A percentile compares a stretch with the other conserved stretches of the same genome.
Conservation (phyloP, 805 yeast genomes). For the Spathaspora boniae region DNA sequence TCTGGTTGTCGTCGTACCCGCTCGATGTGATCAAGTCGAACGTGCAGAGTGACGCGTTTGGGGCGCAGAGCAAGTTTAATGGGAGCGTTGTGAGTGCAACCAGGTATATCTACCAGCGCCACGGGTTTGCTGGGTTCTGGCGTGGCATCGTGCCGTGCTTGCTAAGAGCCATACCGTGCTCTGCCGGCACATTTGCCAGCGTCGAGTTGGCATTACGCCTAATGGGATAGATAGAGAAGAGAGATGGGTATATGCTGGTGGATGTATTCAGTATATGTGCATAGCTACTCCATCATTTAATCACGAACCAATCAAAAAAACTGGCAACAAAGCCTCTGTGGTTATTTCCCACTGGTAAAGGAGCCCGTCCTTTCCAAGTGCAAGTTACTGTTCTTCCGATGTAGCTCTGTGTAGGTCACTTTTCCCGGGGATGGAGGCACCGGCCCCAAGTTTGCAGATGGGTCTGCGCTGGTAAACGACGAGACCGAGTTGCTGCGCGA, state of each 20-base stretch:
- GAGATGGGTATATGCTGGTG: too few species aligned
- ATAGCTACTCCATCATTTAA: neutral
- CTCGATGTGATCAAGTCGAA: slow-evolving; percentile 50
- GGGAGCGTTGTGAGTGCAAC: slow-evolving; percentile 37
- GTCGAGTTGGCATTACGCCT: slow-evolving; percentile 65
- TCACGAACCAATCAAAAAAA: neutral
- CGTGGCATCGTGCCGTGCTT: slow-evolving; percentile 59
- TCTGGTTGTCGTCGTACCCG: slow-evolving; percentile 58
- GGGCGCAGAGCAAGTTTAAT: slow-evolving; percentile 37
- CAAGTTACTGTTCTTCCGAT: slow-evolving; percentile 17
- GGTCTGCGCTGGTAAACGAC: slow-evolving; percentile 4
- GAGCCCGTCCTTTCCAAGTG: slow-evolving; percentile 11
- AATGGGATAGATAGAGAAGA: slow-evolving; percentile 40
- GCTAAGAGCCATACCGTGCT: slow-evolving; percentile 59
- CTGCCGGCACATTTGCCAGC: slow-evolving; percentile 75
- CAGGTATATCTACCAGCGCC: slow-evolving; percentile 34
- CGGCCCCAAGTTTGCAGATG: slow-evolving; percentile 1
- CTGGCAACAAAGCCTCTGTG: neutral
- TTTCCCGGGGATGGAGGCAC: slow-evolving; percentile 4
- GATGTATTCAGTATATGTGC: too few species aligned
- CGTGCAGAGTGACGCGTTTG: slow-evolving; percentile 53
- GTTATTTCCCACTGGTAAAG: neutral
- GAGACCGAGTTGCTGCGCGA: slow-evolving; percentile 14
- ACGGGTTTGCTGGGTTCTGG: slow-evolving; percentile 57
- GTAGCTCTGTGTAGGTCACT: slow-evolving; percentile 13